Evolutionary conservation across 2,329 filamentous ascomycete species (phyloP), one percentile per base, ranked within the genome.

Genomic region (Catunica adiposa): DNA sequence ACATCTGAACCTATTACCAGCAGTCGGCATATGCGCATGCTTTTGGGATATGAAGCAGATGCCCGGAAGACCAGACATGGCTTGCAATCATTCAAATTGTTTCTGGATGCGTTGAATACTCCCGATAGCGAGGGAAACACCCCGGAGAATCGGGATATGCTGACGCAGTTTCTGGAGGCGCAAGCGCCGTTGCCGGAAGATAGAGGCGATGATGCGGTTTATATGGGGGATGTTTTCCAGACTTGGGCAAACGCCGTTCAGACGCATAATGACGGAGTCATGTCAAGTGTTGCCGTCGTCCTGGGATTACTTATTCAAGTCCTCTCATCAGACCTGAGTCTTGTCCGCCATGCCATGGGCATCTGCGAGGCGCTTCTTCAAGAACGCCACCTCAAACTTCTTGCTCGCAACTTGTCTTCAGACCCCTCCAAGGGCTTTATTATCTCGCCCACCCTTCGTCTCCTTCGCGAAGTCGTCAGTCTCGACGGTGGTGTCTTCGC

Each of bases 401-500:
- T 97, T 23, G 82, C 86, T 31, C 82, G 83, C 58, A 88, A 87
- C 58, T 70, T 97, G 17, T 83, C 86, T 2, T 80, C 86, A 0
- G 83, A 86, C 23, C 89, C 88, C 67, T 77, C 80, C 51, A 95
- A 94, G 64, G 88, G 89, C 40, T 88, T 86, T 67, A 73, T 97
- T 58, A 89, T 96, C 59, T 92, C 88, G 2, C 90, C 92, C 0
- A 89, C 86, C 23, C 71, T 98, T 58, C 82, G 90, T 56, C 71
- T 98, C 53, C 75, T 98, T 58, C 86, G 83, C 53, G 90, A 98
- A 68, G 76, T 89, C n/a, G 79, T 87, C 15, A 81, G 76, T 55
- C 84, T 95, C 60, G 89, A 97, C 67, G 89, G 89, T 15, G 94
- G 92, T 14, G 78, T 80, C 44, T 75, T 89, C 56, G 87, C 89